Conservation (phyloP, 2,329 filamentous ascomycete species). For the Magnaporthales sp. region DNA sequence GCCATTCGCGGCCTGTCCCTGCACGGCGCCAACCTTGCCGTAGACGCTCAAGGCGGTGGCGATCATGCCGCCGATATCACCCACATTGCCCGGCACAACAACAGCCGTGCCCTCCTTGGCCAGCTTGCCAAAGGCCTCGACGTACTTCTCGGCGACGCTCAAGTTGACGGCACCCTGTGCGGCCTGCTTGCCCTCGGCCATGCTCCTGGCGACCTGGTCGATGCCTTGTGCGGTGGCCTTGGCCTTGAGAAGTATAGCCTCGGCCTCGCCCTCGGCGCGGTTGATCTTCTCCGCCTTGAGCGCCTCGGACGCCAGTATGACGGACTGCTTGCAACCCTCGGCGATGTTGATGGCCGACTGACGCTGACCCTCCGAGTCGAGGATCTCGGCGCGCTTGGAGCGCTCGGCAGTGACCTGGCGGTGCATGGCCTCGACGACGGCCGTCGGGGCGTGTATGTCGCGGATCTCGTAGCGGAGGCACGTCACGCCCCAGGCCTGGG, state of each 20-base stretch:
- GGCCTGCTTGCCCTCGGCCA: constrained; percentile 61
- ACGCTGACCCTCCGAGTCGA: constrained; percentile 93
- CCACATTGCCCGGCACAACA: constrained; percentile 93
- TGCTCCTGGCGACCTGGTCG: constrained; percentile 71
- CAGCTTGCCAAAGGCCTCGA: constrained; percentile 81
- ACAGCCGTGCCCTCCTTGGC: constrained; percentile 94
- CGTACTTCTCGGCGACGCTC: constrained; percentile 93
- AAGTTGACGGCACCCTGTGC: constrained; percentile 81
- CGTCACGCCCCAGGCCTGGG: constrained; percentile 91
- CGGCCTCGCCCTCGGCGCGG: constrained; percentile 81
- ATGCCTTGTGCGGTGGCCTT: constrained; percentile 81
- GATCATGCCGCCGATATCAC: constrained; percentile 95
- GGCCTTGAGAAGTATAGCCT: constrained; percentile 81
- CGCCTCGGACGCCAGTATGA: constrained; percentile 92
- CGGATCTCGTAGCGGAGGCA: constrained; percentile 97
- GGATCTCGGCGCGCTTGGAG: constrained; percentile 93
- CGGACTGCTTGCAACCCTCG: constrained; percentile 92
- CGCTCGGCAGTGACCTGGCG: constrained; percentile 95
- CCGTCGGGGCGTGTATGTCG: constrained; percentile 91
- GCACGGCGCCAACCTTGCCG: constrained; percentile 77
- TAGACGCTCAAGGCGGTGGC: constrained; percentile 93
- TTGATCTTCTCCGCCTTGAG: constrained; percentile 89
- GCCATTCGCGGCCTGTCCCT: constrained; percentile 55
- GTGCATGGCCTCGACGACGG: constrained; percentile 96
- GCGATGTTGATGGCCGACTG: constrained; percentile 99